phyloP scores from a whole-genome alignment of 495 filamentous ascomycete genomes.

The Massariosphaeria phaeospora region DNA sequence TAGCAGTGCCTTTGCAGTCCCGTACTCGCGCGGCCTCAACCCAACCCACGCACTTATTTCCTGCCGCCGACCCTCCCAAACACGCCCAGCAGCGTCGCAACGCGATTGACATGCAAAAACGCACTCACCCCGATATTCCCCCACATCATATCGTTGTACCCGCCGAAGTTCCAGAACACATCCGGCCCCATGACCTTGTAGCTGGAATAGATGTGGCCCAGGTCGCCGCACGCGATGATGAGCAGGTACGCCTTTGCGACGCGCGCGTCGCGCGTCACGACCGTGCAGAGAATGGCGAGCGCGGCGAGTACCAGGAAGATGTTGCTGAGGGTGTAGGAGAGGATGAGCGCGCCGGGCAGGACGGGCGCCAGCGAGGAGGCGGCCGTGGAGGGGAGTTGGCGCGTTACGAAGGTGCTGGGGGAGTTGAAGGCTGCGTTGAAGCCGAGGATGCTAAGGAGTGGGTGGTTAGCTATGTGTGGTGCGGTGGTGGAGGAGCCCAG shows the following conservation, averaged over 20 bases:
- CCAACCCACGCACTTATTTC: too few species aligned
- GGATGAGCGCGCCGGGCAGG: not conserved
- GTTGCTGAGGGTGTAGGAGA: constrained; percentile 19
- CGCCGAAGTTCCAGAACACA: constrained; percentile 5
- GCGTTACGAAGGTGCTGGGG: constrained; percentile 11
- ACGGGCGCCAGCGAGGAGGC: constrained; percentile 5
- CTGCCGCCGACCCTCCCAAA: constrained; percentile 25
- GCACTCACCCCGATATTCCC: constrained; percentile 23
- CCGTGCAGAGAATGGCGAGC: constrained; percentile 16
- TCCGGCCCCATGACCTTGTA: constrained; percentile 17
- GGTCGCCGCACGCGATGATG: constrained; percentile 15
- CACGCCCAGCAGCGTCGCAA: constrained; percentile 13
- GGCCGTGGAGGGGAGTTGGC: constrained; percentile 9
- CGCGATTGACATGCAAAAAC: constrained; percentile 27
- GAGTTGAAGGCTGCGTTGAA: not conserved
- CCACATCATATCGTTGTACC: constrained; percentile 25
- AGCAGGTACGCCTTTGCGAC: constrained; percentile 19
- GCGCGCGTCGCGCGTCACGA: constrained; percentile 18
- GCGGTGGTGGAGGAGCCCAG: not conserved
- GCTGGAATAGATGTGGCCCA: constrained; percentile 23
- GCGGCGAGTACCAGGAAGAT: constrained; percentile 19
- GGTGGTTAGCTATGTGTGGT: not conserved
- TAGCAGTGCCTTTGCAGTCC: too few species aligned
- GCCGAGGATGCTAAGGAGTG: constrained; percentile 10
- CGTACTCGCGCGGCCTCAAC: too few species aligned